Base-by-base conservation (phyloP, 192 early-diverging fungal species). In the Radiomyces spectabilis region DNA sequence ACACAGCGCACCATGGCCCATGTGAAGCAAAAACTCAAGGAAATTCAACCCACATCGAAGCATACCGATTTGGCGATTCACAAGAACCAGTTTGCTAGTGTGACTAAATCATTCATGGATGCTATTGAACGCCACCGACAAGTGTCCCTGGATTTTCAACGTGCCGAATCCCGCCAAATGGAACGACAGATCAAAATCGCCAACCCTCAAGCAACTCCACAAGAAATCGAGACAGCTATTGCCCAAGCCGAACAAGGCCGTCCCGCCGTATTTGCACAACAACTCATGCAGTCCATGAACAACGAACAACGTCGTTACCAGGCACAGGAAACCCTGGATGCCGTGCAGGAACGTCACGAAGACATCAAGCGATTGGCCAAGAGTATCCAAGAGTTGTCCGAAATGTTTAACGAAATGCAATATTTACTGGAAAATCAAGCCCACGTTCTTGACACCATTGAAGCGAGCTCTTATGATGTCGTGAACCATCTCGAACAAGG, bases 401-500 rank as follows among this genome's bases (percentile, higher is more conserved):
- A 59, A 5, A 58, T 85, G 37, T 84, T 85, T 51, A 66, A 79
- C 60, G 83, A 85, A 21, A 84, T 85, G 83, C 77, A 84, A 47
- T 51, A 37, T 18, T 22, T 85, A 35, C 54, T 85, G 21, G 80
- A 82, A 24, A 52, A 53, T 24, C 67, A 69, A 18, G 43, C 51
- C 0, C 30, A 63, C 19, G 61, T 69, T 0, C 33, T 69, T n/a
- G 43, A 54, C n/a, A 47, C 39, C 1, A 59, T 69, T 32, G 67
- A 69, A 33, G 55, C 32, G 1, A 57, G 33, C 10, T 50, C 60
- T 13, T 45, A 63, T 1, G 73, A 84, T 40, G 74, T 80, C 2
- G 75, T 78, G 3, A 65, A 77, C 16, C 63, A 91, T 16, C 64
- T 83, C 8, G 82, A 89, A 40, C 51, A 61, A 22, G 88, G 87